These are phyloP conservation scores for Curvularia sp. DNA, from an alignment of 2,329 filamentous ascomycete species.

Conservation along the genomic window DNA sequence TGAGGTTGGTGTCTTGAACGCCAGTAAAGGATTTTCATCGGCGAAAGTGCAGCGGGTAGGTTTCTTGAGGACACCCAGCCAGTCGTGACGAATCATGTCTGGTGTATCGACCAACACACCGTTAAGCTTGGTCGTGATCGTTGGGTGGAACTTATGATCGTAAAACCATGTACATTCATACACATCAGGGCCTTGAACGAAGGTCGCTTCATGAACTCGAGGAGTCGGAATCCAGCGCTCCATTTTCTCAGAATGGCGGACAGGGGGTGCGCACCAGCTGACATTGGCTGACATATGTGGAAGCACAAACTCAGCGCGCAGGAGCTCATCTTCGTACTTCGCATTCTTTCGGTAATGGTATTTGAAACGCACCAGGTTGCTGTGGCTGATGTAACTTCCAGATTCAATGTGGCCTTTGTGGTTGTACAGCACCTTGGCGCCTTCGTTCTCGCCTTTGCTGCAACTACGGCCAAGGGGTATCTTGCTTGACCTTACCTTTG, in stretches of 20 bases:
- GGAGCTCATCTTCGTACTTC: constrained; percentile 62
- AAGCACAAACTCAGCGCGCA: constrained; percentile 62
- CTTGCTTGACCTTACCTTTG: constrained; percentile 46
- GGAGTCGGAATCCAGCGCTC: constrained; percentile 64
- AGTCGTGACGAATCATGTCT: constrained; percentile 60
- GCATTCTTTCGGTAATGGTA: constrained; percentile 63
- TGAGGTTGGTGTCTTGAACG: constrained; percentile 51
- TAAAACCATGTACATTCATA: constrained; percentile 58
- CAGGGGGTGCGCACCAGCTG: constrained; percentile 61
- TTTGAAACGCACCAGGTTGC: constrained; percentile 61
- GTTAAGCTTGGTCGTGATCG: constrained; percentile 55
- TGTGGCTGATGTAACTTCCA: constrained; percentile 61
- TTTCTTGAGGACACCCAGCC: constrained; percentile 51
- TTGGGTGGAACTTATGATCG: constrained; percentile 51
- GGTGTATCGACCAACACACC: constrained; percentile 60
- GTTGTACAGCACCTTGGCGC: constrained; percentile 61
- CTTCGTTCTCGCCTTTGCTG: constrained; percentile 54
- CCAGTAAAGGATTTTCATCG: constrained; percentile 61
- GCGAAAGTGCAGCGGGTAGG: constrained; percentile 49
- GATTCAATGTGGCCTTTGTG: constrained; percentile 60
- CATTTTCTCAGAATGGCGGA: constrained; percentile 58
- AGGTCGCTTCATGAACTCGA: constrained; percentile 62
- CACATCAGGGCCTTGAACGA: constrained; percentile 60
- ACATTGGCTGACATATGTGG: constrained; percentile 62
- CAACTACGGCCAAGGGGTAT: constrained; percentile 54